Conservation (phyloP, 2,329 filamentous ascomycete species). For the Fusarium fracticaudum region DNA sequence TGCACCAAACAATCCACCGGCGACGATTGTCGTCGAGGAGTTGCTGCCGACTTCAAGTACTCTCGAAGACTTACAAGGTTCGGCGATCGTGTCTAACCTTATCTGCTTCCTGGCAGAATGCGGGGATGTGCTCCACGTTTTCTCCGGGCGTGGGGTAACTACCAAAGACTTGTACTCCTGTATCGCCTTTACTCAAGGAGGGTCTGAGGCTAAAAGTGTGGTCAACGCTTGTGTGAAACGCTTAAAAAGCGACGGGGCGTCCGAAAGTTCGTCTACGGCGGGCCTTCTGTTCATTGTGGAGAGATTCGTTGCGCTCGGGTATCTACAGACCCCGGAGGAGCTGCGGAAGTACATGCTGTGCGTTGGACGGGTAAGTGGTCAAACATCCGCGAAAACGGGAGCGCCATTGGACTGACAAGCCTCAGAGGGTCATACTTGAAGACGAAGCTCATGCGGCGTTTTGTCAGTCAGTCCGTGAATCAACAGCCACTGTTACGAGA, state of each 20-base stretch:
- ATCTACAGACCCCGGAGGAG: neutral
- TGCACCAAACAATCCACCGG: too few relatives aligned
- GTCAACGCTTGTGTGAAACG: neutral
- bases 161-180: neutral
- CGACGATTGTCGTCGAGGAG: too few relatives aligned
- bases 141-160: neutral
- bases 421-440: neutral
- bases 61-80: rapidly evolving
- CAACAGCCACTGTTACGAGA: rapidly evolving
- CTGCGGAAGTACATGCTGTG: neutral
- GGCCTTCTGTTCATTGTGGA: rapidly evolving
- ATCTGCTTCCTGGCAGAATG: neutral
- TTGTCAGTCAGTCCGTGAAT: neutral
- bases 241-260: rapidly evolving
- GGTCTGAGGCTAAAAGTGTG: neutral
- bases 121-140: neutral
- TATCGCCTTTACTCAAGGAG: neutral
- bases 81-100: neutral
- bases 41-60: rapidly evolving
- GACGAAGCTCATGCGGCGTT: neutral
- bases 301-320: neutral
- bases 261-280: rapidly evolving
- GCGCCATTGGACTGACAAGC: rapidly evolving
- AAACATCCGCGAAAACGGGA: rapidly evolving
- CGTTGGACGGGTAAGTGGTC: neutral